Conservation (phyloP, 345 rosid species). For the Stellera chamaejasme region DNA sequence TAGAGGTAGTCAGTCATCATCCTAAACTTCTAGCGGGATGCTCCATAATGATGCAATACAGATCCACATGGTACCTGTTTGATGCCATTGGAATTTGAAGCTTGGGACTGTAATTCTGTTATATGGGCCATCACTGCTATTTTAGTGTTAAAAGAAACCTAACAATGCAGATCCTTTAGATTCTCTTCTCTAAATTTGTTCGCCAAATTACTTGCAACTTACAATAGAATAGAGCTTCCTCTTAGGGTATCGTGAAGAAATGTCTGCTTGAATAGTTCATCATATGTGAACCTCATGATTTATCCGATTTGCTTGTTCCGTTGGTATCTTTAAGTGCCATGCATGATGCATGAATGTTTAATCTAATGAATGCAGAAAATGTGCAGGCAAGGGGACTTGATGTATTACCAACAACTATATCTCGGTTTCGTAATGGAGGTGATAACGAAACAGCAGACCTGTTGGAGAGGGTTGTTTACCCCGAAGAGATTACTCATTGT, state of each 20-base stretch:
- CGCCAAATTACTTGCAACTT: too few species aligned
- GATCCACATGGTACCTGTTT: too few species aligned
- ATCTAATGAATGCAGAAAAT: slow-evolving; percentile 2
- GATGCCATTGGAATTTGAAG: too few species aligned
- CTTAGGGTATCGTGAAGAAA: background rate
- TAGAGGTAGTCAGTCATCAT: too few species aligned
- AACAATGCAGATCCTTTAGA: too few species aligned
- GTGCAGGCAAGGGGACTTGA: slow-evolving; percentile 91
- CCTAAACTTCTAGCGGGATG: too few species aligned
- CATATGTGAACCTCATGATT: background rate
- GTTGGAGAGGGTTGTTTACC: slow-evolving; percentile 67
- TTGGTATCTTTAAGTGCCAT: background rate
- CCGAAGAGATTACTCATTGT: slow-evolving; percentile 90
- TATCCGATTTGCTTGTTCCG: background rate
- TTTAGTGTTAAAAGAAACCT: too few species aligned
- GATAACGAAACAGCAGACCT: slow-evolving; percentile 69
- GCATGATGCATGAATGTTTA: background rate
- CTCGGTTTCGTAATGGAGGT: slow-evolving; percentile 75
- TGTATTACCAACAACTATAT: slow-evolving; percentile 80
- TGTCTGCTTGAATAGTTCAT: background rate
- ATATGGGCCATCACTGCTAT: too few species aligned
- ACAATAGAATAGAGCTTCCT: background rate
- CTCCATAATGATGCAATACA: too few species aligned
- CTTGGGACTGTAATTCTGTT: too few species aligned
- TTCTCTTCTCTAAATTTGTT: too few species aligned